These are phyloP conservation scores for Fusarium decemcellulare DNA, from an alignment of 2,329 filamentous ascomycete genomes.

Conservation along the genomic window DNA sequence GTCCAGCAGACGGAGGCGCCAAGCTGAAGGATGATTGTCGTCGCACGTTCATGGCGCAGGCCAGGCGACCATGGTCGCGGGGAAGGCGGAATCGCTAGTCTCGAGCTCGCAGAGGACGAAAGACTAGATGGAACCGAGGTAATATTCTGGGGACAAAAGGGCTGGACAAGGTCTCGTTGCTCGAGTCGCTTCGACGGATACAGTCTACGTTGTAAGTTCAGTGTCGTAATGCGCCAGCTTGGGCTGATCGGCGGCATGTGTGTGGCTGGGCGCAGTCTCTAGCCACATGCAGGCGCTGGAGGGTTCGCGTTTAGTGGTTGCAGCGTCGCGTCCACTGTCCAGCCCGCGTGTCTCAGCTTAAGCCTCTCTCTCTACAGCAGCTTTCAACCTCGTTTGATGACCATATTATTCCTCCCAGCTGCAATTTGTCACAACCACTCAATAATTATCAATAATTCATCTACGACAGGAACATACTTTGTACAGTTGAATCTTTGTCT, in stretches of 20 bases:
- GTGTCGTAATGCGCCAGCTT: constrained; percentile 32
- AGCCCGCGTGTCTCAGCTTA: constrained; percentile 11
- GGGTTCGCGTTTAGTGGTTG: constrained; percentile 49
- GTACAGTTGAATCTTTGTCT: not conserved
- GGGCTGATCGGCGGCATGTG: constrained; percentile 39
- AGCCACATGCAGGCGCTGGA: constrained; percentile 8
- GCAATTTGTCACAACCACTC: not conserved
- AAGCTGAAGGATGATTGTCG: constrained; percentile 66
- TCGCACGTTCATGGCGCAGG: constrained; percentile 63
- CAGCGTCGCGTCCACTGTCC: constrained; percentile 38
- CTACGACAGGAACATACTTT: too few species aligned
- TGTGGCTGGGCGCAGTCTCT: constrained; percentile 38
- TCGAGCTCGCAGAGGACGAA: constrained; percentile 7
- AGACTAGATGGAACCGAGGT: not conserved
- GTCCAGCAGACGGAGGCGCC: constrained; percentile 52
- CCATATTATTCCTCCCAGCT: not conserved
- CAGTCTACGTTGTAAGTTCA: constrained; percentile 20
- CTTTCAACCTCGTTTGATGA: constrained; percentile 10
- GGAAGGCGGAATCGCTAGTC: constrained; percentile 11
- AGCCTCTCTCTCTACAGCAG: not conserved
- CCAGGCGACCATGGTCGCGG: constrained; percentile 56
- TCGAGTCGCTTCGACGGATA: constrained; percentile 8
- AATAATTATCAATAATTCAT: too few species aligned
- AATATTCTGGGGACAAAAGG: not conserved
- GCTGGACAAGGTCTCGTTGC: not conserved